Evolutionary conservation across 495 filamentous ascomycete species (phyloP).

Genomic region (Xylaria flabelliformis): DNA sequence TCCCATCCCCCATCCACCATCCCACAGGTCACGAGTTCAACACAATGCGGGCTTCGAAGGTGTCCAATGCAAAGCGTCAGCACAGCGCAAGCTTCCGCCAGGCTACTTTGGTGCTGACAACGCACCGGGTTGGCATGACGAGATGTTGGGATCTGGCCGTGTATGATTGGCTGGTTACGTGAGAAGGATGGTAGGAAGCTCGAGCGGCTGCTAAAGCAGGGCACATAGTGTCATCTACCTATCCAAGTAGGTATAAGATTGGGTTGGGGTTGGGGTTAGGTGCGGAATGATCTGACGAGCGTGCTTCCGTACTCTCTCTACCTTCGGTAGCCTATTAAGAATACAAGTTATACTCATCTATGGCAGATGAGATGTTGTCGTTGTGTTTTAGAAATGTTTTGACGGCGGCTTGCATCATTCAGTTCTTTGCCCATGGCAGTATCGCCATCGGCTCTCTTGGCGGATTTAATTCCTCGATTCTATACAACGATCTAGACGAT

Average conservation of each 20-base stretch:
- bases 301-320: not conserved
- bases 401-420: not conserved
- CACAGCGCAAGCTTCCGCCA: not conserved
- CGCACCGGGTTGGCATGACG: slow-evolving; percentile 4
- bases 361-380: not conserved
- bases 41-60: slow-evolving; percentile 14
- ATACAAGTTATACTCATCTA: not conserved
- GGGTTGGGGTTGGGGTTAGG: slow-evolving; percentile 2
- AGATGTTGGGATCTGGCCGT: not conserved
- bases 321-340: not conserved
- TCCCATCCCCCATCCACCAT: no score
- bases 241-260: not conserved
- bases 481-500: not conserved
- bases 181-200: slow-evolving; percentile 17
- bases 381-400: not conserved
- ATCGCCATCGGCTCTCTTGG: slow-evolving; percentile 1
- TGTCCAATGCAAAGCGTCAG: slow-evolving; percentile 23
- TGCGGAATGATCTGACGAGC: not conserved
- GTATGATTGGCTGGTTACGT: slow-evolving; percentile 11
- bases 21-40: slow-evolving; percentile 2
- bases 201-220: slow-evolving; percentile 16
- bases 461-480: not conserved
- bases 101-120: slow-evolving; percentile 15
- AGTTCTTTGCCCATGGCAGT: not conserved
- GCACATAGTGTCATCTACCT: not conserved